Base-by-base conservation (phyloP, 73 alveolate genomes). In the Diophrys sp. region DNA sequence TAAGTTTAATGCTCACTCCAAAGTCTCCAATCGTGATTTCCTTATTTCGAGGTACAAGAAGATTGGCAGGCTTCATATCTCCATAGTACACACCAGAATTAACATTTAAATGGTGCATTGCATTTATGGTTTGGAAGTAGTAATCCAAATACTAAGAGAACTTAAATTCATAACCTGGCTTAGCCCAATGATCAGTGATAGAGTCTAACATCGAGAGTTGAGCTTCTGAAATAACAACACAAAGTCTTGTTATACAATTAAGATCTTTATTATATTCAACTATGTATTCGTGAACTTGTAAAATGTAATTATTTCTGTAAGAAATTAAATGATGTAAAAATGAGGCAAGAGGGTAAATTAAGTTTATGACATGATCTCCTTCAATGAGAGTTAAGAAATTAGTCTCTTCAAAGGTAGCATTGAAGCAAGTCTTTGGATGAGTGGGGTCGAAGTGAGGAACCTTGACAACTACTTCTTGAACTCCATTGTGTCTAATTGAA, bases 1-100 rank as follows among this genome's bases (percentile, higher is more conserved):
- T 56, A 11, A 78, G 2, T 53, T 28, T 67, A 0, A 78, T 11
- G 1, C 74, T 29, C 0, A 78, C 33, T 11, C 87, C 87, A 2
- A 78, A 69, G 33, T 78, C 87, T 1, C 87, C 87, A 2, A 78
- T 29, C 27, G 33, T 67, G 1, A 78, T 5, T 68, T 26, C 24
- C 33, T 67, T 31, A 32, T 78, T 72, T 67, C 87, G 30, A 33
- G 71, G 34, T 31, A 78, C 57, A n/a, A 78, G 31, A 0, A 78
- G 23, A 67, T 78, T 78, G 14, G 73, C 72, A 27, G 87, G 87
- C 33, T 78, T 78, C 79, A 78, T 78, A 78, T 78, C 87, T 1
- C 87, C 87, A 32, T 70, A 78, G 72, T 68, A 78, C 0, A 69
- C 23, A 67, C 71, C 56, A 23, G 73, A 67, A 31, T 66, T 33